A percentile compares a stretch with the other conserved stretches of the same genome.
phyloP scores from a whole-genome alignment of 768 basidiomycete genomes.

The Serendipita sp. region DNA sequence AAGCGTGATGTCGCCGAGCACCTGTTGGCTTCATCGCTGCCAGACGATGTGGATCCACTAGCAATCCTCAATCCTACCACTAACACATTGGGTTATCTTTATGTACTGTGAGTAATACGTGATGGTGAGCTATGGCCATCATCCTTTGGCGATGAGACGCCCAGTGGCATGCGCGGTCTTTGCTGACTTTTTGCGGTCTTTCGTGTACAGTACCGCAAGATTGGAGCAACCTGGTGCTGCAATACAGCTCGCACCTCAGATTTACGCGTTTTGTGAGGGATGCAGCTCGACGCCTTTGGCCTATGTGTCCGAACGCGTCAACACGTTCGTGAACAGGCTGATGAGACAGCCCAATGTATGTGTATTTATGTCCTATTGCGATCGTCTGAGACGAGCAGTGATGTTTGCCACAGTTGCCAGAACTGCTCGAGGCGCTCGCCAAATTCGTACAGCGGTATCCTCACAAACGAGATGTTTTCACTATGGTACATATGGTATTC shows the following conservation, averaged over 20 bases:
- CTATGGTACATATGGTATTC: slow-evolving; percentile 53
- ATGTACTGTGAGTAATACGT: slow-evolving; percentile 46
- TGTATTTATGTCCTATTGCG: not conserved
- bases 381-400: not conserved
- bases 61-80: slow-evolving; percentile 32
- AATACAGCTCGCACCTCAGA: slow-evolving; percentile 25
- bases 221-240: slow-evolving; percentile 25
- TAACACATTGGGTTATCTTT: slow-evolving; percentile 51
- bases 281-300: slow-evolving; percentile 38
- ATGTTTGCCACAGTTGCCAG: slow-evolving; percentile 19
- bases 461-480: slow-evolving; percentile 39
- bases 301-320: slow-evolving; percentile 23
- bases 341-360: slow-evolving; percentile 17
- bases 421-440: slow-evolving; percentile 41
- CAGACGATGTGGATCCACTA: slow-evolving; percentile 54
- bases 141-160: not conserved
- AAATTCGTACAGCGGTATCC: slow-evolving; percentile 48
- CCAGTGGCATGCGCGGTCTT: slow-evolving; percentile 7
- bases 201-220: slow-evolving; percentile 37
- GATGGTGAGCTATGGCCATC: not conserved
- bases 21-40: slow-evolving; percentile 35
- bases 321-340: slow-evolving; percentile 4
- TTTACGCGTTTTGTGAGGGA: slow-evolving; percentile 41
- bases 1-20: slow-evolving; percentile 39
- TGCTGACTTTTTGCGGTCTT: not conserved